Conservation (phyloP, 805 yeast genomes). For the Lipomyces yamadae region DNA sequence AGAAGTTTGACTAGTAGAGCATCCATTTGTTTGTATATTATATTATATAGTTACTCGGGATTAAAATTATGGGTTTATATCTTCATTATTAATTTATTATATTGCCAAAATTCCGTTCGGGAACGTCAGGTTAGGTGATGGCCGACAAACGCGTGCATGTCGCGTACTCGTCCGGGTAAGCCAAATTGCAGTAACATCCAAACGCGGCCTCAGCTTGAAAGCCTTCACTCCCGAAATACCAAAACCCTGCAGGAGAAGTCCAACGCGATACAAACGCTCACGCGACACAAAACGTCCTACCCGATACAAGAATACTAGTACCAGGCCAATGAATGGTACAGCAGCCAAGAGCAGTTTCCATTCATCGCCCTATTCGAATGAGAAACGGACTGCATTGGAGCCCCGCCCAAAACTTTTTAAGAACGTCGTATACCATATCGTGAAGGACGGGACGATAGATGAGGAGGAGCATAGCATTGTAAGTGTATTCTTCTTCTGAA, state of each 20-base stretch:
- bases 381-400: background rate
- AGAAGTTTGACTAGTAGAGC: background rate
- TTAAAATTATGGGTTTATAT: too few relatives aligned
- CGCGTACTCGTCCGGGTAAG: background rate
- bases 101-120: too few relatives aligned
- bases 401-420: conserved; percentile 15
- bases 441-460: conserved; percentile 13
- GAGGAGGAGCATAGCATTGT: conserved; percentile 20
- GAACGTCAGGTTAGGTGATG: too few relatives aligned
- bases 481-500: background rate
- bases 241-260: too few relatives aligned
- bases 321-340: background rate
- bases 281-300: background rate
- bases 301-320: background rate
- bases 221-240: too few relatives aligned
- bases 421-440: conserved; percentile 20
- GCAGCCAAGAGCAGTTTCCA: background rate
- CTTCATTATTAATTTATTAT: too few relatives aligned
- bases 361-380: conserved; percentile 2
- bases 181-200: background rate
- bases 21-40: background rate
- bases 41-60: too few relatives aligned
- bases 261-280: too few relatives aligned
- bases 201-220: too few relatives aligned
- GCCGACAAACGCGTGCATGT: background rate